Evolutionary conservation across 768 basidiomycete species (phyloP), one percentile per base, ranked within the genome.

Genomic region (Collybiopsis confluens): DNA sequence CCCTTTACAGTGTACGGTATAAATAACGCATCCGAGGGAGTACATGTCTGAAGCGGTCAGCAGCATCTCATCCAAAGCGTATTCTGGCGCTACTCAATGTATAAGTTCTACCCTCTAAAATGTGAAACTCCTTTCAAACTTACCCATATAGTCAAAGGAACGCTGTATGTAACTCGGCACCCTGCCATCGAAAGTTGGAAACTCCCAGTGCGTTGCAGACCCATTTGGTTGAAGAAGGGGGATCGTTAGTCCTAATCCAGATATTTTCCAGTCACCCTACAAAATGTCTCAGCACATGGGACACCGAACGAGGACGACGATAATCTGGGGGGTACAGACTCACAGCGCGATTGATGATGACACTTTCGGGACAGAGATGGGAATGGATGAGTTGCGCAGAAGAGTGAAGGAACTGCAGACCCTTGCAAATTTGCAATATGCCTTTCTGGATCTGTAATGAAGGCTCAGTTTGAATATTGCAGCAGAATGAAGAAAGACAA

Each of bases 251-350:
- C 92, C 92, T 36, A 99, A 76, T 1, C 93, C 95, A 16, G 88
- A 84, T 30, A 99, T 80, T 71, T 98, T 99, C 97, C 97, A 99
- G 68, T 99, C 97, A 28, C 97, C 96, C 92, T 96, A 60, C 15
- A 49, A 43, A 23, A 43, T n/a, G 41, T 15, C 26, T 55, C 26
- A 48, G 49, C 21, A 40, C 45, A 26, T 23, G n/a, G 36, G 21
- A 44, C 9, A n/a, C 21, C 28, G 46, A 36, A 3, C 18, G 11
- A 8, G 23, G 28, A 43, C 24, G 36, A 16, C 42, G 45, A 41
- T 21, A n/a, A 44, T 44, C 58, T n/a, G n/a, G n/a, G n/a, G n/a
- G n/a, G n/a, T n/a, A n/a, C n/a, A n/a, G n/a, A 65, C 85, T 68
- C 54, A 95, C 94, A 57, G 91, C 83, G 55, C 81, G 81, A 64